These are phyloP conservation scores for Cicer chorassanicum DNA, from an alignment of 306 rosid genomes.

Conservation along the genomic window DNA sequence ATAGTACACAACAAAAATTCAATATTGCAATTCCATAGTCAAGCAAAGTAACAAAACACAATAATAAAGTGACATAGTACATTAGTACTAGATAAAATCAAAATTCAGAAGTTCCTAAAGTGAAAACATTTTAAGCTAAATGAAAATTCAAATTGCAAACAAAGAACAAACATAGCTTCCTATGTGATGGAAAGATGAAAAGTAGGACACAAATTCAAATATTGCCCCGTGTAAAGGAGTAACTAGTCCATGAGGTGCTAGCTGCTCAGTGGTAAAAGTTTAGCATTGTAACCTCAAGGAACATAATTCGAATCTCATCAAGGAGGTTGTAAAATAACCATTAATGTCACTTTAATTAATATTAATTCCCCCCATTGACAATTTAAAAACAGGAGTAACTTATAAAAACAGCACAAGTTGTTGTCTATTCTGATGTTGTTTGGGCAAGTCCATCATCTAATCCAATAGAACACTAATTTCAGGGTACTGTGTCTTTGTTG, in stretches of 20 bases:
- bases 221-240: too few species aligned
- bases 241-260: too few species aligned
- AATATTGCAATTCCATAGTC: neutral
- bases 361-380: too few species aligned
- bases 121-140: neutral
- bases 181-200: neutral
- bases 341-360: too few species aligned
- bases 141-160: neutral
- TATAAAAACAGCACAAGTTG: neutral
- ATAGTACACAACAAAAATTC: constrained; percentile 1
- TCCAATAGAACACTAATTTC: constrained; percentile 6
- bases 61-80: neutral
- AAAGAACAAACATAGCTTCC: neutral
- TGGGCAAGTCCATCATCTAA: constrained; percentile 2
- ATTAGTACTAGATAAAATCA: neutral
- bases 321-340: too few species aligned
- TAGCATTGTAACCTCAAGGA: too few species aligned
- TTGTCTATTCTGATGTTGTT: constrained; percentile 1
- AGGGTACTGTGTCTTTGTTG: neutral
- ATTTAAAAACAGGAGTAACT: neutral
- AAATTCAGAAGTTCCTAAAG: neutral
- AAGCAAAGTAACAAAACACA: neutral
- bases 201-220: neutral
- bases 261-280: too few species aligned
- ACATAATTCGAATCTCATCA: too few species aligned